Evolutionary conservation across 1,284 basidiomycete species (phyloP), one percentile per base, ranked within the genome.

Genomic region (Sporisorium scitamineum): DNA sequence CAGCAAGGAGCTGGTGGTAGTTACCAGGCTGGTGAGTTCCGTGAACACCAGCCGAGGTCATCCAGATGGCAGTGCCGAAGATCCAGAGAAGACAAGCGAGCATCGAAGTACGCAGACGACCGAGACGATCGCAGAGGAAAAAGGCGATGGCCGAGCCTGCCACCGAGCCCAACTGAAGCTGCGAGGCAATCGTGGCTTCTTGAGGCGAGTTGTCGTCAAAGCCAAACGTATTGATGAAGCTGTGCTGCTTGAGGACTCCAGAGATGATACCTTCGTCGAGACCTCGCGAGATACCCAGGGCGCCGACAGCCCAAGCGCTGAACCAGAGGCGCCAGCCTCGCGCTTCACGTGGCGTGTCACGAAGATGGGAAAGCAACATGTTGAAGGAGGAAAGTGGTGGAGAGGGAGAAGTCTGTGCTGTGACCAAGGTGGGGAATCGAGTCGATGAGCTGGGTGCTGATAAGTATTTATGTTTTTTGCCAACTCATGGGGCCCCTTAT

Each of bases 231-330:
- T 67, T 57, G 58, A 70, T 58, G 61, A 77, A 80, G 42, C 22
- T 45, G 48, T 75, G 68, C 60, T 75, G 71, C 64, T 60, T 69
- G 26, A 75, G 58, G 9, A 64, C 54, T 53, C 70, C 70, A 4
- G 66, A 70, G 45, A 80, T 78, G 53, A 80, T 72, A 34, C 78
- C 78, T 41, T 80, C 78, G 29, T 80, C 78, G 34, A 78, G 71
- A 62, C 78, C 78, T 32, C 78, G 78, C 4, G 70, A 53, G 52
- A 70, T 69, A 54, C 78, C 78, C 8, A 74, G 66, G 9, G 71
- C 65, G 50, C 71, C 71, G 18, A 74, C 66, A 27, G 71, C 71
- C 61, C 71, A 74, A 31, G 66, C 71, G 37, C 57, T 61, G 65
- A 63, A 62, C 66, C 71, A 74, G 5, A 74, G 66, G 11, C 71